These are phyloP conservation scores for Penicillium oxalicum DNA, from an alignment of 2,329 filamentous ascomycete species.

Conservation along the genomic window DNA sequence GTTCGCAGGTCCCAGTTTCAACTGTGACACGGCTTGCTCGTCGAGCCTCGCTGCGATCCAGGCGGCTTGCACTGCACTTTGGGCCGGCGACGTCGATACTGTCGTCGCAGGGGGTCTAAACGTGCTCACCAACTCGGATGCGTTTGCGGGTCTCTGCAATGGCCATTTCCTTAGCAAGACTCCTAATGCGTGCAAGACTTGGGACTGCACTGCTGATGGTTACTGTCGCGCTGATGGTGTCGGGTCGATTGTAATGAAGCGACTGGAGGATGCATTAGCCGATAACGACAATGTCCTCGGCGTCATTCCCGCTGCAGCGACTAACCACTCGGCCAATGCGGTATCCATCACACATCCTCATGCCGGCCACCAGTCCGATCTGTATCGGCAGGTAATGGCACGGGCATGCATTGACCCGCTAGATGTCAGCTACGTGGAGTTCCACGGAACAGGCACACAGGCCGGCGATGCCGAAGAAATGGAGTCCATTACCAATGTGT, in stretches of 20 bases:
- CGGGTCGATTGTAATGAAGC: conserved; percentile 47
- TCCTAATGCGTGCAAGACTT: conserved; percentile 46
- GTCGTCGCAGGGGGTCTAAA: conserved; percentile 73
- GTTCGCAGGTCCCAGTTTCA: background rate
- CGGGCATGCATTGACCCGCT: conserved; percentile 31
- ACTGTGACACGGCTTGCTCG: conserved; percentile 1
- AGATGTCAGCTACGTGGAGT: conserved; percentile 34
- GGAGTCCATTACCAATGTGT: background rate
- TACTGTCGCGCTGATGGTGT: conserved; percentile 50
- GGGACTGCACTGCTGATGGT: conserved; percentile 46
- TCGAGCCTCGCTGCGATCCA: background rate
- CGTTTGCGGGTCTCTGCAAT: conserved; percentile 59
- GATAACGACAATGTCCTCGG: conserved; percentile 43
- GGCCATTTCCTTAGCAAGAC: conserved; percentile 37
- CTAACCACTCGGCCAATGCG: conserved; percentile 44
- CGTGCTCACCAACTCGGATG: conserved; percentile 66
- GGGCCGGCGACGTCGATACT: conserved; percentile 49
- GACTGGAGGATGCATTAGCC: conserved; percentile 44
- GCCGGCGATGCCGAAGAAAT: conserved; percentile 25
- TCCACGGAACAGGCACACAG: conserved; percentile 39
- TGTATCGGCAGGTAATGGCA: conserved; percentile 27
- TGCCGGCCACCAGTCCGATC: conserved; percentile 32
- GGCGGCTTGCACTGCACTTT: background rate
- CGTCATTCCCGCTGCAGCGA: conserved; percentile 36
- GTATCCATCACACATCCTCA: conserved; percentile 35